Conservation (phyloP, 2,329 filamentous ascomycete genomes). For the Fonsecaea multimorphosa region DNA sequence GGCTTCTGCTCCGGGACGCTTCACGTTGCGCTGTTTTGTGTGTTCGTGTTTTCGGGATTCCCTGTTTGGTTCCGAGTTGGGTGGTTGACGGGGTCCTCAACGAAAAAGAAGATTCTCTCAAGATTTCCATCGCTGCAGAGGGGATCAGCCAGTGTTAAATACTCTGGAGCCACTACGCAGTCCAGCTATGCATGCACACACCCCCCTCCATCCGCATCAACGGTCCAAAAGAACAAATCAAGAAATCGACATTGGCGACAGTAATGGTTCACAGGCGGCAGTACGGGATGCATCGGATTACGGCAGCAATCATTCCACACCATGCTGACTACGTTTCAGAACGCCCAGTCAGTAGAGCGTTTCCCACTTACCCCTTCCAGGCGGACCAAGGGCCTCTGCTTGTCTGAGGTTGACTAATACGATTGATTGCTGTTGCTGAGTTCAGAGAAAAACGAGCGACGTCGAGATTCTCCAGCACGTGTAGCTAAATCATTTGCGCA, state of each 20-base stretch:
- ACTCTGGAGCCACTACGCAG: background rate
- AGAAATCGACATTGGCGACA: slow-evolving; percentile 12
- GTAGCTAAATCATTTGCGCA: background rate
- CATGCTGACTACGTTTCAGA: slow-evolving; percentile 32
- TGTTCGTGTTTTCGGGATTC: background rate
- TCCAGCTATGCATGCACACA: background rate
- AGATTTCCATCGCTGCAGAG: slow-evolving; percentile 9
- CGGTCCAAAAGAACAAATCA: slow-evolving; percentile 1
- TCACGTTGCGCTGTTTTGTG: slow-evolving; percentile 7
- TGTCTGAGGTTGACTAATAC: background rate
- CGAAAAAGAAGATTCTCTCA: background rate
- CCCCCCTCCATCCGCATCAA: background rate
- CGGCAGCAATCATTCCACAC: slow-evolving; percentile 25
- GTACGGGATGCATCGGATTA: slow-evolving; percentile 27
- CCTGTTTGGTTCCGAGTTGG: background rate
- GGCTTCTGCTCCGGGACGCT: slow-evolving; percentile 17
- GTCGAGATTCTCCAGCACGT: slow-evolving; percentile 7
- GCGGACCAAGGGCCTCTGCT: background rate
- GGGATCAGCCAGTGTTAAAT: slow-evolving; percentile 10
- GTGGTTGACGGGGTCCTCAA: background rate
- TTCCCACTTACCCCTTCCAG: slow-evolving; percentile 33
- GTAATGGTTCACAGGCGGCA: slow-evolving; percentile 7
- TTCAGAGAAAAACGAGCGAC: background rate
- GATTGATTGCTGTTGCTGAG: background rate
- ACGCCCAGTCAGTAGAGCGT: slow-evolving; percentile 30